phyloP scores from a whole-genome alignment of 805 yeast genomes.

The Wickerhamomyces hampshirensis region DNA sequence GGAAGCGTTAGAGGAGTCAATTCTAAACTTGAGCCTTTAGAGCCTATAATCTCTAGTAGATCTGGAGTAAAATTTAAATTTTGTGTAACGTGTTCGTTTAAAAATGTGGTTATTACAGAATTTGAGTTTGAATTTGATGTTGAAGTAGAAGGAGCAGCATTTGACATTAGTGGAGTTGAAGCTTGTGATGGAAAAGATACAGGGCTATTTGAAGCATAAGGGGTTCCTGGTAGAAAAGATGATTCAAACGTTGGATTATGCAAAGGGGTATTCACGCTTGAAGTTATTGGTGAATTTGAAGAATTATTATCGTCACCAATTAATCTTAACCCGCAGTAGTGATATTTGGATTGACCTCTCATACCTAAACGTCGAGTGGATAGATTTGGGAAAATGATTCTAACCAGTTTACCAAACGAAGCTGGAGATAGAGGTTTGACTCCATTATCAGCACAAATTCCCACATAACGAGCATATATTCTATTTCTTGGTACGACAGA shows the following conservation, averaged over 20 bases:
- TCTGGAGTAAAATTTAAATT: conserved; percentile 20
- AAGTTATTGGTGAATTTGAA: conserved; percentile 17
- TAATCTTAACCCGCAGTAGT: conserved; percentile 69
- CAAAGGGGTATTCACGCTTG: conserved; percentile 23
- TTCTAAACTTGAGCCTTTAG: conserved; percentile 12
- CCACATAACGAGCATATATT: conserved; percentile 63
- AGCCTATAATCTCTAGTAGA: conserved; percentile 13
- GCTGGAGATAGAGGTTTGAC: conserved; percentile 68
- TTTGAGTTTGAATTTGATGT: conserved; percentile 6
- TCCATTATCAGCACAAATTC: conserved; percentile 47
- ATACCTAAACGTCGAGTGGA: conserved; percentile 72
- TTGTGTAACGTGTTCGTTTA: conserved; percentile 14
- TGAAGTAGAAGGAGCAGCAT: conserved; percentile 5
- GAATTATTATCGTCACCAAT: conserved; percentile 28
- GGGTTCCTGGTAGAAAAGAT: conserved; percentile 25
- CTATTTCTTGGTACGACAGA: conserved; percentile 61
- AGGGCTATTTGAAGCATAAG: conserved; percentile 26
- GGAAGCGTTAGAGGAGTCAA: conserved; percentile 32
- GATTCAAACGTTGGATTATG: conserved; percentile 19
- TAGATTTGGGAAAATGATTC: conserved; percentile 55
- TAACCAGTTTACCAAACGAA: conserved; percentile 68
- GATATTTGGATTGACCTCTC: conserved; percentile 76
- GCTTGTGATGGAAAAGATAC: conserved; percentile 21
- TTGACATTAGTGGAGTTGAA: conserved; percentile 19
- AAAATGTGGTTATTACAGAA: conserved; percentile 11